A percentile compares a stretch with the other conserved stretches of the same genome.
Conservation (phyloP, 805 yeast species). For the Lipomyces sp. region DNA sequence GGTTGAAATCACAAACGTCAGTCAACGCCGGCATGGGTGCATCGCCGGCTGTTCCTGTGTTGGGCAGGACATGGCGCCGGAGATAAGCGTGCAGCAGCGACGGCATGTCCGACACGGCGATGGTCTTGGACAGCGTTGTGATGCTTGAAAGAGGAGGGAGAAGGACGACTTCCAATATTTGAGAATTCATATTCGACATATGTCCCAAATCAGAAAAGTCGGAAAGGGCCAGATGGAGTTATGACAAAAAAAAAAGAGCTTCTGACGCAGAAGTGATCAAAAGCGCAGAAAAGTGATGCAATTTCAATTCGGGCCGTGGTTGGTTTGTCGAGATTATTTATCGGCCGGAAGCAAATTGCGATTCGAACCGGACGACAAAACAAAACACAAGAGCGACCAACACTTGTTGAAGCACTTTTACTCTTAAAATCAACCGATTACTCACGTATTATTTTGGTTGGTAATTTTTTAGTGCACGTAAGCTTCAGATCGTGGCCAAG, state of each 20-base stretch:
- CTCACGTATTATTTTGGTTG: too few species aligned
- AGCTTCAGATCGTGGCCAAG: too few species aligned
- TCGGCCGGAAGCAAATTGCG: too few species aligned
- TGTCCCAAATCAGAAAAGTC: not conserved
- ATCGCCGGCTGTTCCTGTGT: too few species aligned
- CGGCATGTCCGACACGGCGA: constrained; percentile 14
- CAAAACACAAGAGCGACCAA: too few species aligned
- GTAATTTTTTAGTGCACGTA: too few species aligned
- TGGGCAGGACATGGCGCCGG: constrained; percentile 7
- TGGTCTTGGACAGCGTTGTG: constrained; percentile 13
- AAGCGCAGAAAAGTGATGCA: not conserved
- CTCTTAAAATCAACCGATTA: too few species aligned
- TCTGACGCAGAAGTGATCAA: not conserved
- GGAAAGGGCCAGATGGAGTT: not conserved
- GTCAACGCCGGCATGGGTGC: not conserved
- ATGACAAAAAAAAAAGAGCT: not conserved
- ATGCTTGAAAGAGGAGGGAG: constrained; percentile 21
- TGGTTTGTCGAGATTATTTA: too few species aligned
- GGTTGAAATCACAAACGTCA: constrained; percentile 1
- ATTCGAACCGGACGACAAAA: too few species aligned
- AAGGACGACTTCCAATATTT: constrained; percentile 10
- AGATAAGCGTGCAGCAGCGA: constrained; percentile 18
- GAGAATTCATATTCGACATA: not conserved
- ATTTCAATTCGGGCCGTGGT: not conserved
- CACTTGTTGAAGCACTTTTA: too few species aligned